These are phyloP conservation scores for Symbiotaphrina buchneri DNA, from an alignment of 495 filamentous ascomycete genomes.

Conservation along the genomic window DNA sequence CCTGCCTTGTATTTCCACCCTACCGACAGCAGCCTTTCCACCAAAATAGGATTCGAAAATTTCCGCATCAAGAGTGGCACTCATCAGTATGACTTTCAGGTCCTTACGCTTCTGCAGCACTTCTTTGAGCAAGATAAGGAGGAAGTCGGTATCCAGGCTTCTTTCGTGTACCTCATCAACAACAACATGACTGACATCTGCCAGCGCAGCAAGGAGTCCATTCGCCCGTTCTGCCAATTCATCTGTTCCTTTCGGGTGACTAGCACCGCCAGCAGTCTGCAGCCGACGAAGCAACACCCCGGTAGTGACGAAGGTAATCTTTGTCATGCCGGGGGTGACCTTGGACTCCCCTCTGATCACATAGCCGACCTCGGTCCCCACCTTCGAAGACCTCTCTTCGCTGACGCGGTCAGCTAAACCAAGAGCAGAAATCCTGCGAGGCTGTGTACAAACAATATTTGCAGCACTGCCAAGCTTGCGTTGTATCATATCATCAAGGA, in stretches of 20 bases:
- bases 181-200: constrained; percentile 83
- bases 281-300: constrained; percentile 82
- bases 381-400: constrained; percentile 60
- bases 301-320: constrained; percentile 89
- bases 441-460: constrained; percentile 95
- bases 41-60: constrained; percentile 76
- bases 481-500: constrained; percentile 77
- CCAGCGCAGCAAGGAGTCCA: constrained; percentile 56
- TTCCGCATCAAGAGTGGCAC: constrained; percentile 78
- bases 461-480: constrained; percentile 47
- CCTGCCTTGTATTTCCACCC: constrained; percentile 69
- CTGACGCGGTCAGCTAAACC: constrained; percentile 87
- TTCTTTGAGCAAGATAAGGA: constrained; percentile 71
- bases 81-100: constrained; percentile 92
- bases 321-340: constrained; percentile 39
- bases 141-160: constrained; percentile 85
- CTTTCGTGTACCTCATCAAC: constrained; percentile 97
- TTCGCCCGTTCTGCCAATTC: constrained; percentile 18
- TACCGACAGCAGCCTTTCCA: constrained; percentile 37
- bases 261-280: constrained; percentile 61
- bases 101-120: constrained; percentile 57
- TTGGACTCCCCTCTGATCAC: constrained; percentile 85
- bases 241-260: no score
- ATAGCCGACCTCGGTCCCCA: constrained; percentile 86
- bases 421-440: constrained; percentile 80